Conservation (phyloP, 768 basidiomycete species). For the Suillus luteus region DNA sequence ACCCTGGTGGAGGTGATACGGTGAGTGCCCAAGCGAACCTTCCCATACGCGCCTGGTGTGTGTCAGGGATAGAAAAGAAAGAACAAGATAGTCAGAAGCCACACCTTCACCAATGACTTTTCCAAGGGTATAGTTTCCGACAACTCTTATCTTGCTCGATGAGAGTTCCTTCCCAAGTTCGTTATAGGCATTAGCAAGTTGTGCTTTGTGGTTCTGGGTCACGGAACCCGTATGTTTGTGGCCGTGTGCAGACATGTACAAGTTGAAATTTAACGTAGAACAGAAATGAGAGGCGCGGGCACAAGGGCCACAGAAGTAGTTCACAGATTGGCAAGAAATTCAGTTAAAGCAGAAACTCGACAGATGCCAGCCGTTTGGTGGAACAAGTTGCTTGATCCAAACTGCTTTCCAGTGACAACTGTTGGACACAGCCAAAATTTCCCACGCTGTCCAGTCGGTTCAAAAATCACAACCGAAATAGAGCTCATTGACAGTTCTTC, state of each 20-base stretch:
- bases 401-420: neutral
- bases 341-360: neutral
- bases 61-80: conserved; percentile 13
- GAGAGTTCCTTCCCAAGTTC: conserved; percentile 95
- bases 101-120: conserved; percentile 94
- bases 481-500: neutral
- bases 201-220: conserved; percentile 78
- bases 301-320: conserved; percentile 29
- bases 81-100: conserved; percentile 20
- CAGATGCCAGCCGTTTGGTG: conserved; percentile 2
- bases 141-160: conserved; percentile 86
- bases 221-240: conserved; percentile 66
- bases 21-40: conserved; percentile 93
- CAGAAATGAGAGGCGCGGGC: conserved; percentile 40
- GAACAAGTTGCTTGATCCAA: neutral
- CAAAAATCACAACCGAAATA: neutral
- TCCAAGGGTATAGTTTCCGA: conserved; percentile 93
- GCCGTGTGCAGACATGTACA: conserved; percentile 51
- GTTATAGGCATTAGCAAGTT: conserved; percentile 94
- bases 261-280: conserved; percentile 27
- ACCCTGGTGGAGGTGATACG: conserved; percentile 89
- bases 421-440: conserved; percentile 5
- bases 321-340: conserved; percentile 23
- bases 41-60: conserved; percentile 84
- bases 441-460: neutral